Conservation (phyloP, 2,329 filamentous ascomycete genomes). For the Beauveria australis region DNA sequence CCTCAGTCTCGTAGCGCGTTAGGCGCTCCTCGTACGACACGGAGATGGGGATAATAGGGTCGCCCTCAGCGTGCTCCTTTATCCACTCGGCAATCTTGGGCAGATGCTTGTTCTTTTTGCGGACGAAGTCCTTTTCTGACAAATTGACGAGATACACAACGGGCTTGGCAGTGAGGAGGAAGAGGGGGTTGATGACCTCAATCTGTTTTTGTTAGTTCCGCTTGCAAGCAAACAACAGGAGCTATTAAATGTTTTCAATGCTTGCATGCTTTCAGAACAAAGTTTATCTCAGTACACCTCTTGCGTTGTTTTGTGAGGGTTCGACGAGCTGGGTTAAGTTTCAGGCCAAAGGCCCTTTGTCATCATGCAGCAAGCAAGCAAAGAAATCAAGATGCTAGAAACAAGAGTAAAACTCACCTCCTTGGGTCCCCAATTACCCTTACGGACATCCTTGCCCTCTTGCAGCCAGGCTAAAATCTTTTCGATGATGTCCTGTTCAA, state of each 20-base stretch:
- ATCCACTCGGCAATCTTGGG: slow-evolving; percentile 92
- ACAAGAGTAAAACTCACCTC: slow-evolving; percentile 61
- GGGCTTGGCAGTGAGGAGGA: slow-evolving; percentile 91
- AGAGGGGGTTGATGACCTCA: slow-evolving; percentile 93
- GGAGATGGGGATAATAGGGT: slow-evolving; percentile 89
- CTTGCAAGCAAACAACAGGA: background rate
- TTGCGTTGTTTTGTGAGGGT: slow-evolving; percentile 65
- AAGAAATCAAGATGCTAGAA: slow-evolving; percentile 13
- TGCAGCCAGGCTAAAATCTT: slow-evolving; percentile 79
- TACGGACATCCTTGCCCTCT: slow-evolving; percentile 86
- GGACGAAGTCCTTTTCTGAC: slow-evolving; percentile 92
- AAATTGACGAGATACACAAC: slow-evolving; percentile 96
- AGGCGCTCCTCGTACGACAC: slow-evolving; percentile 90
- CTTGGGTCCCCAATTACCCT: slow-evolving; percentile 82
- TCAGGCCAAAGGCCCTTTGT: slow-evolving; percentile 94
- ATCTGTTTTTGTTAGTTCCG: slow-evolving; percentile 49
- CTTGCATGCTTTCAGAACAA: slow-evolving; percentile 51
- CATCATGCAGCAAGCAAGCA: slow-evolving; percentile 59
- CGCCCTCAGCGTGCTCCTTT: slow-evolving; percentile 78
- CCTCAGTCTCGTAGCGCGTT: slow-evolving; percentile 70
- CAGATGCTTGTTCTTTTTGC: slow-evolving; percentile 99
- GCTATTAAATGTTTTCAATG: slow-evolving; percentile 7
- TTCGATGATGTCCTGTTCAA: slow-evolving; percentile 88
- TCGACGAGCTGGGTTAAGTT: slow-evolving; percentile 99
- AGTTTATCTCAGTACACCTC: slow-evolving; percentile 84